Evolutionary conservation across 2,329 filamentous ascomycete genomes (phyloP).

Genomic region (Lecanicillium sp.): DNA sequence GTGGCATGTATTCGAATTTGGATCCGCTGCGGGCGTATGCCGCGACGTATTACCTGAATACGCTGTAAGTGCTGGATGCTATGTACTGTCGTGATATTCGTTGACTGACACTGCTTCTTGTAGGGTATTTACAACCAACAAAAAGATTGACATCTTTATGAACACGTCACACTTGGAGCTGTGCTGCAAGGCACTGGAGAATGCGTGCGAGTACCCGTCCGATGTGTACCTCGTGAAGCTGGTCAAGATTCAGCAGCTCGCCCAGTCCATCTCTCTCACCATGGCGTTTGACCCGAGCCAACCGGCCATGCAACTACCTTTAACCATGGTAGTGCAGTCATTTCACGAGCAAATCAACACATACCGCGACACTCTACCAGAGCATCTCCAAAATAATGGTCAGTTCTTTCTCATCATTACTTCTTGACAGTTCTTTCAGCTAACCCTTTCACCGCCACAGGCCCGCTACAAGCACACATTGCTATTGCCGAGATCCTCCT

Average conservation of each 20-base stretch:
- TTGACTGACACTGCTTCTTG: constrained; percentile 1
- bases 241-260: constrained; percentile 38
- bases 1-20: constrained; percentile 21
- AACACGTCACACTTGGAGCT: constrained; percentile 34
- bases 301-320: constrained; percentile 27
- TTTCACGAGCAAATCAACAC: constrained; percentile 36
- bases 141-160: constrained; percentile 40
- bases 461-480: constrained; percentile 32
- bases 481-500: constrained; percentile 38
- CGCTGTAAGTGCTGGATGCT: constrained; percentile 27
- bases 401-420: constrained; percentile 5
- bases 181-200: constrained; percentile 34
- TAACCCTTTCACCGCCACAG: constrained; percentile 17
- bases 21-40: constrained; percentile 40
- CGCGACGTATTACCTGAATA: constrained; percentile 43
- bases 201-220: constrained; percentile 32
- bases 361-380: constrained; percentile 28
- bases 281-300: constrained; percentile 24
- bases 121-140: constrained; percentile 37
- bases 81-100: neutral
- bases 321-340: constrained; percentile 32
- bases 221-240: constrained; percentile 38
- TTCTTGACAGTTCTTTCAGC: neutral
- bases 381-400: constrained; percentile 27
- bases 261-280: constrained; percentile 37